These are phyloP conservation scores for Chaetomium tenue DNA, from an alignment of 495 filamentous ascomycete species.

Conservation along the genomic window DNA sequence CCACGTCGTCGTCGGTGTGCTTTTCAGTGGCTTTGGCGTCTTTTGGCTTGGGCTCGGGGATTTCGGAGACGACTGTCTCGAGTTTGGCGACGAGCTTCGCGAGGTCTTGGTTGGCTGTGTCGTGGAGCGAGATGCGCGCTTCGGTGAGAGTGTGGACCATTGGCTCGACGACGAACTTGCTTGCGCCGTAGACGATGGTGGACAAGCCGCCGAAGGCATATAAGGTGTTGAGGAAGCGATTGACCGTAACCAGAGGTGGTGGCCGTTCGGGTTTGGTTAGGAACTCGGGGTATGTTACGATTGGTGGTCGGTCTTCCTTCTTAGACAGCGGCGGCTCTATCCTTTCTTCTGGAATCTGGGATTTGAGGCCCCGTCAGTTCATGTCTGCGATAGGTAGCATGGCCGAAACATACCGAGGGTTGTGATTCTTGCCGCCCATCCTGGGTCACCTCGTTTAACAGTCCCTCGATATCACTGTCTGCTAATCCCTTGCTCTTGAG, in stretches of 20 bases:
- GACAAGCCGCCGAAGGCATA: slow-evolving; percentile 71
- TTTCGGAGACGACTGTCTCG: slow-evolving; percentile 63
- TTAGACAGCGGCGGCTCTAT: slow-evolving; percentile 26
- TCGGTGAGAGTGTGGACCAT: slow-evolving; percentile 73
- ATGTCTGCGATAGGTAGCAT: not conserved
- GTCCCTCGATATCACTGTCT: slow-evolving; percentile 62
- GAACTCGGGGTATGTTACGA: slow-evolving; percentile 97
- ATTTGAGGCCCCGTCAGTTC: slow-evolving; percentile 22
- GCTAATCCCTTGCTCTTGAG: slow-evolving; percentile 75
- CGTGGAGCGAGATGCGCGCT: slow-evolving; percentile 78
- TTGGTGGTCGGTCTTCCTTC: slow-evolving; percentile 65
- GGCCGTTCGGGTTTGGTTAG: slow-evolving; percentile 62
- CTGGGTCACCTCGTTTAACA: slow-evolving; percentile 53
- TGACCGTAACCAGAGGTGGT: slow-evolving; percentile 72
- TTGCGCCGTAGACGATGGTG: slow-evolving; percentile 73
- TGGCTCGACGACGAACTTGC: slow-evolving; percentile 75
- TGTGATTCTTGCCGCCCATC: slow-evolving; percentile 34
- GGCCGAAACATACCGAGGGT: slow-evolving; percentile 25
- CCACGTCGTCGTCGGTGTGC: slow-evolving; percentile 35
- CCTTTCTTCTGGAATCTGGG: slow-evolving; percentile 13
- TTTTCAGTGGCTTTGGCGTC: not conserved
- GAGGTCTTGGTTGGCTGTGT: slow-evolving; percentile 63
- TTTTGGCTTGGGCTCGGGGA: slow-evolving; percentile 34
- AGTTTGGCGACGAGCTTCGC: slow-evolving; percentile 69
- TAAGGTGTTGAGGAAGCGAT: slow-evolving; percentile 70